Evolutionary conservation across 495 filamentous ascomycete genomes (phyloP).

Genomic region (Trichodelitschia bisporula): DNA sequence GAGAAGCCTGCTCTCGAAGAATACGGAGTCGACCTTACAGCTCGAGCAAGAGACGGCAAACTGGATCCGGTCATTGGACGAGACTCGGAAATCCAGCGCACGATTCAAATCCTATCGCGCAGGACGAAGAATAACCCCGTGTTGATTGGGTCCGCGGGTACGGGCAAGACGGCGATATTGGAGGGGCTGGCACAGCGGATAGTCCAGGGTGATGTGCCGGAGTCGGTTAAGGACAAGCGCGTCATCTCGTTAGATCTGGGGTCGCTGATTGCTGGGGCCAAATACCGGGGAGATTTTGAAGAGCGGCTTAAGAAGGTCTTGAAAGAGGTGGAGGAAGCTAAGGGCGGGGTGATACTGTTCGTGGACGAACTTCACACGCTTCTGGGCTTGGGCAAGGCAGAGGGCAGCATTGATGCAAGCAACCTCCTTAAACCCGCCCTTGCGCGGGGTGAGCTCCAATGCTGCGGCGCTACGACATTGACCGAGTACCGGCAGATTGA

Average conservation of each 20-base stretch:
- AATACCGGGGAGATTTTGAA: conserved; percentile 90
- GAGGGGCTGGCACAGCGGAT: conserved; percentile 86
- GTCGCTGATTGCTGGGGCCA: conserved; percentile 80
- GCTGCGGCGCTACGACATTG: conserved; percentile 81
- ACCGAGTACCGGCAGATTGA: conserved; percentile 83
- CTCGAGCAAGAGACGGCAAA: conserved; percentile 63
- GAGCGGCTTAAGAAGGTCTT: conserved; percentile 77
- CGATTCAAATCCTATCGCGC: conserved; percentile 79
- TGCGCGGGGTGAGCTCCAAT: conserved; percentile 77
- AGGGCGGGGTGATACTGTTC: conserved; percentile 79
- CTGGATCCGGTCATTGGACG: conserved; percentile 89
- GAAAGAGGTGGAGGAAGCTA: conserved; percentile 70
- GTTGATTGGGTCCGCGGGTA: conserved; percentile 74
- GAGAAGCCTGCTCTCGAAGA: conserved; percentile 75
- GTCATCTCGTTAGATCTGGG: conserved; percentile 76
- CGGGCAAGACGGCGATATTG: conserved; percentile 85
- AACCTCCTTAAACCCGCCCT: conserved; percentile 91
- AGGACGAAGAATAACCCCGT: conserved; percentile 96
- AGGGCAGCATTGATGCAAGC: conserved; percentile 88
- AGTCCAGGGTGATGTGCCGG: conserved; percentile 76
- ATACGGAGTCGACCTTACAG: conserved; percentile 79
- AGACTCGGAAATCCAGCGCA: conserved; percentile 74
- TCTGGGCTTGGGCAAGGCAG: conserved; percentile 77
- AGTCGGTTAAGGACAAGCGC: conserved; percentile 85
- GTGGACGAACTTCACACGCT: conserved; percentile 88